Conservation (phyloP, 805 yeast genomes). For the Metschnikowia amazonensis region DNA sequence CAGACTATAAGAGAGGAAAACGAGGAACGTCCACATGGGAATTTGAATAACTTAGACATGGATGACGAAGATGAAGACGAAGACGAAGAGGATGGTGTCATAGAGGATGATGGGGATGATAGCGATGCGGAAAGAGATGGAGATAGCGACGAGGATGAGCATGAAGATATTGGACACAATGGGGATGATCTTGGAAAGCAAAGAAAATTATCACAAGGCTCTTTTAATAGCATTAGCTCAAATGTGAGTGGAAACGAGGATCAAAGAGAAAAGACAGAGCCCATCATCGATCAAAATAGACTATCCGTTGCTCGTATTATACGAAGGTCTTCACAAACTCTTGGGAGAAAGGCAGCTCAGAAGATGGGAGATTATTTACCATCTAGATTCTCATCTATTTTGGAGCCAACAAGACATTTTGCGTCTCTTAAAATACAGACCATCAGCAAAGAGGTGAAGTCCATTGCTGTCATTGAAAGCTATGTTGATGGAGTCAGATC, state of each 20-base stretch:
- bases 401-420: conserved; percentile 89
- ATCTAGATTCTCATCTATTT: conserved; percentile 68
- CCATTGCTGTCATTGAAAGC: conserved; percentile 44
- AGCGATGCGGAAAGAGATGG: conserved; percentile 27
- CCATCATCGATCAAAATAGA: conserved; percentile 66
- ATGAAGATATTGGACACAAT: conserved; percentile 20
- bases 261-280: conserved; percentile 41
- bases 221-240: conserved; percentile 33
- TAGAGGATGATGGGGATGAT: conserved; percentile 22
- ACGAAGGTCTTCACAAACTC: conserved; percentile 70
- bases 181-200: conserved; percentile 21
- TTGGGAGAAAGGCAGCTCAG: conserved; percentile 80
- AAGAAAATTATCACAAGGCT: conserved; percentile 38
- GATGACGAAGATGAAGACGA: conserved; percentile 20
- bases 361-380: conserved; percentile 88
- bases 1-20: conserved; percentile 26
- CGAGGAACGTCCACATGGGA: conserved; percentile 11
- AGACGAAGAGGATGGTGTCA: conserved; percentile 22
- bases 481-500: conserved; percentile 32
- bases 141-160: conserved; percentile 21
- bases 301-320: conserved; percentile 72
- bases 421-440: conserved; percentile 71
- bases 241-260: conserved; percentile 21
- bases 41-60: conserved; percentile 12
- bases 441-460: conserved; percentile 37